These are phyloP conservation scores for Corchorus olitorius DNA, from an alignment of 345 rosid genomes.

Conservation along the genomic window DNA sequence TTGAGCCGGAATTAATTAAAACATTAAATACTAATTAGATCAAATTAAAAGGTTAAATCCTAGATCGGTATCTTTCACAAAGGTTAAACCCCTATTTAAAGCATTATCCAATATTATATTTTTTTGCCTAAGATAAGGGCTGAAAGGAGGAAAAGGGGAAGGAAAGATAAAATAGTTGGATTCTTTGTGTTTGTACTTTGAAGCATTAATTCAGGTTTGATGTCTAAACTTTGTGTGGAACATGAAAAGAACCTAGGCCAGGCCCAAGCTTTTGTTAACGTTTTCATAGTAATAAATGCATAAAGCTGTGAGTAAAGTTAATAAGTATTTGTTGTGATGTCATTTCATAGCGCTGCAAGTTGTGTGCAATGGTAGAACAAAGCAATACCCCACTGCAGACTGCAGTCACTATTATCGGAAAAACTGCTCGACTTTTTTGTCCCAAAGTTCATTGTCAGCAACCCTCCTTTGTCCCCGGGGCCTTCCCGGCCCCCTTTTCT, in stretches of 20 bases:
- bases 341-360: not conserved
- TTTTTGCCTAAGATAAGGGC: not conserved
- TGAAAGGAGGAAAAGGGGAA: not conserved
- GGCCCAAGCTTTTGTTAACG: not conserved
- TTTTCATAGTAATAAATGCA: not conserved
- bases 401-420: not conserved
- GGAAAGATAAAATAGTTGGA: not conserved
- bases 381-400: constrained; percentile 6
- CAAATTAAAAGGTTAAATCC: too few relatives aligned
- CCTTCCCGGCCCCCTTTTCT: not conserved
- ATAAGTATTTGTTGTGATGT: constrained; percentile 2
- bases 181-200: not conserved
- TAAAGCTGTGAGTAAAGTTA: not conserved
- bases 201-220: not conserved
- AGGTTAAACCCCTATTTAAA: too few relatives aligned
- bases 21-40: too few relatives aligned
- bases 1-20: too few relatives aligned
- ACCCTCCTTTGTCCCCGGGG: too few relatives aligned
- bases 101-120: not conserved
- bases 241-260: not conserved
- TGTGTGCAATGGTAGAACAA: not conserved
- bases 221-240: not conserved
- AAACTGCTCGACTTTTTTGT: not conserved
- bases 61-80: too few relatives aligned
- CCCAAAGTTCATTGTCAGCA: not conserved